These are phyloP conservation scores for Fonsecaea monophora DNA, from an alignment of 2,329 filamentous ascomycete species.

Conservation along the genomic window DNA sequence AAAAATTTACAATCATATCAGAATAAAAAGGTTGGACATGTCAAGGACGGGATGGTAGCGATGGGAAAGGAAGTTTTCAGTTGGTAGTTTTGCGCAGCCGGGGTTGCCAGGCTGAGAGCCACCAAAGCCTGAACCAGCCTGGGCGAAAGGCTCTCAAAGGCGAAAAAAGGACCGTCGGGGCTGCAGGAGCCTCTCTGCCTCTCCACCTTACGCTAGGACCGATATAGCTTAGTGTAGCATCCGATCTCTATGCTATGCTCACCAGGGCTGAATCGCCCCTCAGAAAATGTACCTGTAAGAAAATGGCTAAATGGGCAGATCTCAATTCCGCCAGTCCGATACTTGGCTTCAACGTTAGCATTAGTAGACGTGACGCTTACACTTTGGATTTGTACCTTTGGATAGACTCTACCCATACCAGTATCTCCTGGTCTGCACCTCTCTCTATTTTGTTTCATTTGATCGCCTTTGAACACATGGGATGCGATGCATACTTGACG, in stretches of 20 bases:
- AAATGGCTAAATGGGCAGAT: not conserved
- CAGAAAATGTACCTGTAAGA: not conserved
- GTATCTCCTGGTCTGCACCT: not conserved
- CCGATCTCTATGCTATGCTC: not conserved
- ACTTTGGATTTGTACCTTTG: not conserved
- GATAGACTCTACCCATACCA: not conserved
- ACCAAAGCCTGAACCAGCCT: conserved; percentile 5
- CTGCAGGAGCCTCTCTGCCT: conserved; percentile 1
- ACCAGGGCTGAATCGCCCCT: not conserved
- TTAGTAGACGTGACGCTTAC: not conserved
- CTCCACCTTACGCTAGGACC: conserved; percentile 16
- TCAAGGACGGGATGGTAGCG: conserved; percentile 1
- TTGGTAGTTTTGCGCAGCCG: not conserved
- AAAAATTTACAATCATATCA: conserved; percentile 9
- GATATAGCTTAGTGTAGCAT: conserved; percentile 12
- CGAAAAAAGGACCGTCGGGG: conserved; percentile 3
- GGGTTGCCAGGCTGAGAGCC: not conserved
- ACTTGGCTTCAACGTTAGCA: not conserved
- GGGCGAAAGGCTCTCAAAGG: not conserved
- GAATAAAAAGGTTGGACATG: conserved; percentile 1
- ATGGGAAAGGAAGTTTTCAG: not conserved
- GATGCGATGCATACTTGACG: not conserved
- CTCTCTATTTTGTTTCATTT: not conserved
- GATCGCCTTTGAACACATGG: not conserved
- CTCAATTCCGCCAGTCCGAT: not conserved